Evolutionary conservation across 2,329 filamentous ascomycete genomes (phyloP).

Genomic region (Leptosphaerulina australis): DNA sequence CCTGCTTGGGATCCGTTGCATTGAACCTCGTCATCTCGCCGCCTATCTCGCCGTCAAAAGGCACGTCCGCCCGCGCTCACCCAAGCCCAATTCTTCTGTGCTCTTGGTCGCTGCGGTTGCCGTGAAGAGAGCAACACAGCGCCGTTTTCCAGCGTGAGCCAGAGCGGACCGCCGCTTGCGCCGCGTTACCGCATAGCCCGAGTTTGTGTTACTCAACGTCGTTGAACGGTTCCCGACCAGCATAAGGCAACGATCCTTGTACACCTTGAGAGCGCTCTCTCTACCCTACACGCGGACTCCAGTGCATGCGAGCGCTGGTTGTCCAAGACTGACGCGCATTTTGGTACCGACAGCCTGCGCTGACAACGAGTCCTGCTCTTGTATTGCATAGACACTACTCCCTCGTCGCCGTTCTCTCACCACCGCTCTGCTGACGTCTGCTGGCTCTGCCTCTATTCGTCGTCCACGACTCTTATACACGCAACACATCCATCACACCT

Average conservation of each 20-base stretch:
- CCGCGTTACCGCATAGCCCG: no score
- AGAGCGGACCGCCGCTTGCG: no score
- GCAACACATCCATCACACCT: neutral
- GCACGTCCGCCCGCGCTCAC: constrained; percentile 10
- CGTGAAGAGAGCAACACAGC: neutral
- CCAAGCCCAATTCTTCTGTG: neutral
- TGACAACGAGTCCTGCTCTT: constrained; percentile 10
- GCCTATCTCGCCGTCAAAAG: constrained; percentile 26
- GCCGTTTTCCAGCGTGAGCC: neutral
- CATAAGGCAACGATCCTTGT: constrained; percentile 9
- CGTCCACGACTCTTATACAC: neutral
- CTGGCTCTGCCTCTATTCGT: constrained; percentile 8
- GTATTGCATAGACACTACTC: constrained; percentile 2
- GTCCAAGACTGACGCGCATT: constrained; percentile 21
- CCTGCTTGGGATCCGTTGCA: constrained; percentile 28
- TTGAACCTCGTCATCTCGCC: constrained; percentile 33
- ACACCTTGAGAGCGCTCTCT: constrained; percentile 3
- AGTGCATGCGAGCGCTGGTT: constrained; percentile 20
- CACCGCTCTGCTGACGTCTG: constrained; percentile 17
- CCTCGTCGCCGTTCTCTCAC: constrained; percentile 3
- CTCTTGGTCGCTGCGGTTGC: constrained; percentile 1
- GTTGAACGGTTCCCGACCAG: constrained; percentile 6
- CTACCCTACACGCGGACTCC: constrained; percentile 20
- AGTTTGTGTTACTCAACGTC: neutral
- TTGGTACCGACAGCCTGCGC: constrained; percentile 6